Base-by-base conservation (phyloP, 495 filamentous ascomycete species). In the Amphirosellinia nigrospora region DNA sequence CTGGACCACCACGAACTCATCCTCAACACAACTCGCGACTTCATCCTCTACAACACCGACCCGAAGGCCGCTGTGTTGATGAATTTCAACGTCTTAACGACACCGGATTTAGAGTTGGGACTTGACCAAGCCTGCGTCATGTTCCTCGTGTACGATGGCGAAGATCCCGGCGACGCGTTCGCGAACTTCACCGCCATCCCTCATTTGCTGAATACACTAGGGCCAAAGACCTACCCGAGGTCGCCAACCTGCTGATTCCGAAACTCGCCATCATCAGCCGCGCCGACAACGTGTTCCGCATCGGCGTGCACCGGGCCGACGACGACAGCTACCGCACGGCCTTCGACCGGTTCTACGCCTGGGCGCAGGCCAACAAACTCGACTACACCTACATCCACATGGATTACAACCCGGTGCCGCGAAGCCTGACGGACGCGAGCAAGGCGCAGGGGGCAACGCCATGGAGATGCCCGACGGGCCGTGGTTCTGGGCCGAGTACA, bases 381-480 rank as follows among this genome's bases (percentile, higher is more conserved):
- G 75, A 71, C 71, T 80, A 79, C 55, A 30, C 53, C 3, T 70
- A 78, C 13, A 75, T 76, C 0, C 79, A 77, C 1, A 56, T 80
- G 26, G 78, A 80, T 43, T 80, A 75, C 65, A 76, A 80, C 67
- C 78, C 78, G 6, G 73, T 80, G 2, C 78, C 78, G 15, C 70
- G 71, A 34, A 78, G 76, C 56, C 50, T 80, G 69, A 80, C 78
- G 1, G 78, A 80, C 53, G 78, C 78, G 9, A 80, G 78, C 62
- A 78, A 77, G 38, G 71, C 74, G 0, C 79, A 79, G 48, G 79
- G 6, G 79, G 78, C 2, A 81, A 81, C 56, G 78, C 78, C 30
- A 80, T 81, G 79, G 71, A 79, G 43, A 81, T 81, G 78, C 79
- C 79, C 2, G 78, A 81, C 50, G 79, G 79, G 11, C 79, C 79